Conservation (phyloP, 2,329 filamentous ascomycete species). For the Parastagonospora nodorum region DNA sequence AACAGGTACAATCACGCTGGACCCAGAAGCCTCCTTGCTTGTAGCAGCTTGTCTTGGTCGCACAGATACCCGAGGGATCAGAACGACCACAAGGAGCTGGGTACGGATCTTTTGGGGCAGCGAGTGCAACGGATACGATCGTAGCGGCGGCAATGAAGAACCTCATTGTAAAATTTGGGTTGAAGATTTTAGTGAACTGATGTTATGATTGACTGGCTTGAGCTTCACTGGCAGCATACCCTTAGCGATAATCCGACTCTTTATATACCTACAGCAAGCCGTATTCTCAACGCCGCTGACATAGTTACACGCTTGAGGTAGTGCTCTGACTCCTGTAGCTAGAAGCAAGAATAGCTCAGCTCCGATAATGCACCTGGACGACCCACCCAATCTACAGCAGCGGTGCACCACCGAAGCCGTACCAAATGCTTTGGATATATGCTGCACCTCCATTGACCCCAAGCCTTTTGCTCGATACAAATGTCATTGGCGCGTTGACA, state of each 20-base stretch:
- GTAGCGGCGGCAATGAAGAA: slow-evolving; percentile 15
- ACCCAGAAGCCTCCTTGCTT: slow-evolving; percentile 35
- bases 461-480: not conserved
- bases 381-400: slow-evolving; percentile 3
- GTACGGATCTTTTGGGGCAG: slow-evolving; percentile 29
- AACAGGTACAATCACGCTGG: slow-evolving; percentile 34
- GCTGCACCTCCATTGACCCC: slow-evolving; percentile 1
- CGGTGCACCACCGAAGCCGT: not conserved
- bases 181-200: no score
- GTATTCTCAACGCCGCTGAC: slow-evolving; percentile 12
- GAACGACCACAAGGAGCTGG: slow-evolving; percentile 36
- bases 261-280: slow-evolving; percentile 13
- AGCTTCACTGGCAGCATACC: no score
- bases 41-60: slow-evolving; percentile 28
- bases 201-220: no score
- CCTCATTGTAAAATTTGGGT: slow-evolving; percentile 13
- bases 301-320: not conserved
- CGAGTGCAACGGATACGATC: slow-evolving; percentile 22
- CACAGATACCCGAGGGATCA: slow-evolving; percentile 34
- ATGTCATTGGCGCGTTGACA: not conserved
- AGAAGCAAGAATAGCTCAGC: slow-evolving; percentile 8
- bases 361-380: not conserved
- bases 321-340: not conserved
- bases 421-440: slow-evolving; percentile 3
- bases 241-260: slow-evolving; percentile 1